Percentiles rank a stretch among this genome's conserved stretches.
Conservation (phyloP, 768 basidiomycete species). For the Crucibulum laeve region DNA sequence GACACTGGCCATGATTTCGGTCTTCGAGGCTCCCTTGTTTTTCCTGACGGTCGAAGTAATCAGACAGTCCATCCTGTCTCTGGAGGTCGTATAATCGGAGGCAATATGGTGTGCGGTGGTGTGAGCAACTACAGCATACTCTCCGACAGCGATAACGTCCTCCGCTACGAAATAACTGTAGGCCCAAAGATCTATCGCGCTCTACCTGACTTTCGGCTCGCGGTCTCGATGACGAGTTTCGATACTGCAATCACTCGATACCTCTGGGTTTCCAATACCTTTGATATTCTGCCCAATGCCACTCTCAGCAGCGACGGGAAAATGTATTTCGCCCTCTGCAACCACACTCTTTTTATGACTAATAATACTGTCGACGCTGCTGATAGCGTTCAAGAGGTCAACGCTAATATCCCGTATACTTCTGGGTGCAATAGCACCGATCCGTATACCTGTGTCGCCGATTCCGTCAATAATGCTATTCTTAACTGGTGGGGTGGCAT, state of each 20-base stretch:
- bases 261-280: constrained; percentile 10
- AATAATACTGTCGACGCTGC: not conserved
- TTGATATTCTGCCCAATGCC: constrained; percentile 8
- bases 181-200: not conserved
- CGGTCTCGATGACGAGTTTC: constrained; percentile 2
- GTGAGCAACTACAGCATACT: constrained; percentile 4
- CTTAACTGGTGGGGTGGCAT: constrained; percentile 15
- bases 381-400: not conserved
- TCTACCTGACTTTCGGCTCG: constrained; percentile 2
- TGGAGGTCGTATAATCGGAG: constrained; percentile 6
- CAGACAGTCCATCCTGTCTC: constrained; percentile 5
- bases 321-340: constrained; percentile 10
- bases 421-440: constrained; percentile 10
- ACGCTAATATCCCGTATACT: constrained; percentile 1
- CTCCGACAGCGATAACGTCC: not conserved
- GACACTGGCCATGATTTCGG: constrained; percentile 8
- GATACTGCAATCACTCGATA: constrained; percentile 6
- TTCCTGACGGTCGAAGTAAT: constrained; percentile 7
- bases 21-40: constrained; percentile 7
- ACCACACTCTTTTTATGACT: constrained; percentile 7
- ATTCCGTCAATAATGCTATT: constrained; percentile 15
- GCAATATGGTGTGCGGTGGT: constrained; percentile 7
- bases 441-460: constrained; percentile 9
- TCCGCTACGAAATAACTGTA: not conserved
- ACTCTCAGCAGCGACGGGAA: constrained; percentile 8